These are phyloP conservation scores for Porogramme epimiltina DNA, from an alignment of 1,284 basidiomycete genomes.

Conservation along the genomic window DNA sequence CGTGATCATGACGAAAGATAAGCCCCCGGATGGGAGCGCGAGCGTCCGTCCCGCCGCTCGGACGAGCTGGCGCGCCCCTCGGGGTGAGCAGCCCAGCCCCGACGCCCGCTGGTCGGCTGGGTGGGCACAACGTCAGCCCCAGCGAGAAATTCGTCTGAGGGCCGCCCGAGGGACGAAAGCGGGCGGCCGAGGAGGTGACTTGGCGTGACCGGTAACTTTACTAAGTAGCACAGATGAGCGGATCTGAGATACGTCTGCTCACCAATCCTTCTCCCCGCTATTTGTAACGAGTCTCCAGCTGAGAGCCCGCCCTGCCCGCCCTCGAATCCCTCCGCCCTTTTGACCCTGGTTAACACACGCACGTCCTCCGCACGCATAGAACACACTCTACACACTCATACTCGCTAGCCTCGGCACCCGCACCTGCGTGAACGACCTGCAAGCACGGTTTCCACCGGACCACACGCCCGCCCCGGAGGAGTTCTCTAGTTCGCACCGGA, in stretches of 20 bases:
- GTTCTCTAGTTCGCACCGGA: slow-evolving; percentile 1
- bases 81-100: too few species aligned
- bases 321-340: slow-evolving; percentile 2
- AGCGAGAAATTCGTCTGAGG: background rate
- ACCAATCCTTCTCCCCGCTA: slow-evolving; percentile 23
- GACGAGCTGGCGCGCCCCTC: too few species aligned
- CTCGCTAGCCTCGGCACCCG: slow-evolving; percentile 1
- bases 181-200: slow-evolving; percentile 9
- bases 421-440: background rate
- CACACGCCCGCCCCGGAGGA: slow-evolving; percentile 10
- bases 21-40: background rate
- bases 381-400: background rate
- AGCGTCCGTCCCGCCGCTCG: too few species aligned
- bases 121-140: too few species aligned
- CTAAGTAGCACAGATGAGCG: slow-evolving; percentile 18
- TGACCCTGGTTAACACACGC: slow-evolving; percentile 1
- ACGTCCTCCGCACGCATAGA: background rate
- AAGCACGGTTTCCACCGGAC: background rate
- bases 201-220: slow-evolving; percentile 7
- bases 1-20: background rate
- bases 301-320: slow-evolving; percentile 14
- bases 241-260: slow-evolving; percentile 21
- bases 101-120: too few species aligned
- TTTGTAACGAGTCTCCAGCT: slow-evolving; percentile 21
- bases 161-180: background rate